A percentile compares a stretch with the other conserved stretches of the same genome.
phyloP scores from a whole-genome alignment of 169 alveolate genomes.

The Theileria sp. region DNA sequence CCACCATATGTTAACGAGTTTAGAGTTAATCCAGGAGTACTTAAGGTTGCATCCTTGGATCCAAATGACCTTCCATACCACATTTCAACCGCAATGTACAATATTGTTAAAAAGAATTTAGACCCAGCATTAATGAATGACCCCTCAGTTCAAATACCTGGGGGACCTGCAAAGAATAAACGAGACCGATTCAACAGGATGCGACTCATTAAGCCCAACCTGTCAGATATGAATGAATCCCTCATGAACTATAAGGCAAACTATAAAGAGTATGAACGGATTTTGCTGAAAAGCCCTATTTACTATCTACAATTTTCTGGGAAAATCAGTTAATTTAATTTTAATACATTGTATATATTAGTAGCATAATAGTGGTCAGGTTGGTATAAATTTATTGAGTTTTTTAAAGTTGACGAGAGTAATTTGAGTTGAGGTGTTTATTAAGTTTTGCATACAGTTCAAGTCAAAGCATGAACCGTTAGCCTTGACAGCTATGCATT shows the following conservation, averaged over 20 bases:
- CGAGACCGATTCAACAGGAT: background rate
- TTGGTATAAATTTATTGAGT: background rate
- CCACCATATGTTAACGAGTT: conserved; percentile 55
- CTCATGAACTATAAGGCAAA: background rate
- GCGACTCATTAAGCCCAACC: conserved; percentile 11
- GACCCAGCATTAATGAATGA: background rate
- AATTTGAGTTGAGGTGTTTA: background rate
- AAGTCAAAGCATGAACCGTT: conserved; percentile 40
- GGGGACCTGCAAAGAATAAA: background rate
- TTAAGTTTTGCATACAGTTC: conserved; percentile 7
- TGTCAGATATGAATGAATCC: background rate
- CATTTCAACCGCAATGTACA: conserved; percentile 16
- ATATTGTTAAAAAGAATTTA: background rate
- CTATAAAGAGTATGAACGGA: conserved; percentile 16
- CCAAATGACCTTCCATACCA: conserved; percentile 26
- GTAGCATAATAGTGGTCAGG: background rate
- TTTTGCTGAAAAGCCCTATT: conserved; percentile 14
- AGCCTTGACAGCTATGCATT: conserved; percentile 38
- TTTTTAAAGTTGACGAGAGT: background rate
- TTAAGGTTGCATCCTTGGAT: background rate
- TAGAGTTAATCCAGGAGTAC: background rate
- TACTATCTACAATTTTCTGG: background rate
- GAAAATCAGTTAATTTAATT: background rate
- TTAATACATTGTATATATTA: background rate
- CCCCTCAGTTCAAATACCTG: background rate